Base-by-base conservation (phyloP, 768 basidiomycete genomes). In the Russula emetica region DNA sequence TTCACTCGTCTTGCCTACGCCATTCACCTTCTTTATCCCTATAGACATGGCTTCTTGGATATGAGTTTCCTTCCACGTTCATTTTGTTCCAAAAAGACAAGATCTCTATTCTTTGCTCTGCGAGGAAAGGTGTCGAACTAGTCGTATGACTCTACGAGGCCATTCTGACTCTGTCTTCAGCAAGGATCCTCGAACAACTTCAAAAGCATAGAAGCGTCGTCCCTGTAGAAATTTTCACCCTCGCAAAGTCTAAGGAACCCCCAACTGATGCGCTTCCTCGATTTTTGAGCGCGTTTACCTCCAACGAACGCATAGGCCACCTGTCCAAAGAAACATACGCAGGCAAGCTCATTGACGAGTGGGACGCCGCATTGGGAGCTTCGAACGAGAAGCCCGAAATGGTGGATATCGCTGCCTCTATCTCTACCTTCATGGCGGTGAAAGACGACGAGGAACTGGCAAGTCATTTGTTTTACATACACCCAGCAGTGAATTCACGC, bases 1-100 rank as follows among this genome's bases (percentile, higher is more conserved):
- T 40, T 49, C 49, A 28, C 45, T 62, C 26, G 28, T 53, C 55
- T 38, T 51, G 34, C 22, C 24, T 14, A 24, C 57, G 30, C 61
- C 69, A 60, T 56, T 58, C 55, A 55, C 42, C 30, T 36, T 42
- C 36, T 24, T 51, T 13, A 55, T 50, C 57, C 30, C 54, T 44
- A 28, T 68, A 97, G 96, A 95, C 94, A 72, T 97, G 94, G 92
- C 80, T 99, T 20, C 82, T 98, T 44, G 96, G 95, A 16, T 98
- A 94, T 74, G 96, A 99, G 75, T 98, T 98, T 72, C 97, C 96
- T 2, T 93, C 94, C 0, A 98, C 96, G 0, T 79, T 98, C 32
- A 81, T 95, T 62, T 78, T 98, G 22, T 90, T 98, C 70, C 82
- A 86, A 62, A 88, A 88, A 70, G 79, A 87, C 59, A 89, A 83